Evolutionary conservation across 2,329 filamentous ascomycete genomes (phyloP).

Genomic region (Knufia fluminis): DNA sequence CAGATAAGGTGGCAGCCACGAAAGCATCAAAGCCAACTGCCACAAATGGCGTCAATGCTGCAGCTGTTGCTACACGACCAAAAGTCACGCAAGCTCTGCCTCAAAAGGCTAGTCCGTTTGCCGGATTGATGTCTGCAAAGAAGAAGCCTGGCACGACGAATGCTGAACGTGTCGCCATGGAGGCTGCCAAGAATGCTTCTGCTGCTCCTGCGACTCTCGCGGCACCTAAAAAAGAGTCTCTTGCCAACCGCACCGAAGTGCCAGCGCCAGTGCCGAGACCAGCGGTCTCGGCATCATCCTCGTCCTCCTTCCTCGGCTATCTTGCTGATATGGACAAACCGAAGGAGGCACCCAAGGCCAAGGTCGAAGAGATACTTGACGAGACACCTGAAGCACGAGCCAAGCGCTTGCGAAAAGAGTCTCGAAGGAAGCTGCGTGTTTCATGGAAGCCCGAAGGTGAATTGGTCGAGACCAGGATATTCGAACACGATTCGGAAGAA

Average conservation of each 20-base stretch:
- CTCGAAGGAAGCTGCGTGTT: constrained; percentile 51
- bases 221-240: constrained; percentile 25
- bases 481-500: constrained; percentile 55
- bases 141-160: constrained; percentile 44
- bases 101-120: constrained; percentile 38
- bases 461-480: constrained; percentile 49
- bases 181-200: constrained; percentile 24
- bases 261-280: constrained; percentile 21
- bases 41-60: constrained; percentile 15
- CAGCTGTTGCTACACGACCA: constrained; percentile 24
- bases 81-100: constrained; percentile 26
- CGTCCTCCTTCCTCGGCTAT: constrained; percentile 41
- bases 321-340: constrained; percentile 45
- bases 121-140: constrained; percentile 39
- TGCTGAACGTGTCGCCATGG: constrained; percentile 37
- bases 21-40: constrained; percentile 10
- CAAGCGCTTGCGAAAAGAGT: constrained; percentile 53
- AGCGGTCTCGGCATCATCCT: constrained; percentile 27
- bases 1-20: constrained; percentile 11
- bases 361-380: constrained; percentile 42
- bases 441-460: constrained; percentile 50
- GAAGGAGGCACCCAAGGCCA: constrained; percentile 45
- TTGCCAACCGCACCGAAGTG: constrained; percentile 29
- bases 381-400: constrained; percentile 52
- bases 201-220: constrained; percentile 12